Evolutionary conservation across 139 green algal species (phyloP).

Genomic region (Chlamydomonas asymmetrica): DNA sequence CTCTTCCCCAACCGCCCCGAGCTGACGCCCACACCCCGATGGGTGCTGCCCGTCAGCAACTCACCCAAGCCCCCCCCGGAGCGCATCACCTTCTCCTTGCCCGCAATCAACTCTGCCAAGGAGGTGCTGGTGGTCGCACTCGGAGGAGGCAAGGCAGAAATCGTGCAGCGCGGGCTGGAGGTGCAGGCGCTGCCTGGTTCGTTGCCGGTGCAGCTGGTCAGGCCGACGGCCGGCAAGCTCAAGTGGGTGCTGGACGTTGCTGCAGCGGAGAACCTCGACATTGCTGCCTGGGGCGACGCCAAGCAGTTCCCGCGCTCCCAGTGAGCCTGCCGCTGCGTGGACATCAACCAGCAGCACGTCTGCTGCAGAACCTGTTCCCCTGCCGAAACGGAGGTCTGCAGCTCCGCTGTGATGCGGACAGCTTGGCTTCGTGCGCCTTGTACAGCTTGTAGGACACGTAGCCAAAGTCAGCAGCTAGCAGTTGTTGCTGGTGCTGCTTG

Average conservation of each 20-base stretch:
- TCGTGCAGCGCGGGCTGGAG: constrained; percentile 87
- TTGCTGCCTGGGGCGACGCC: constrained; percentile 66
- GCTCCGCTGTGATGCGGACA: too few species aligned
- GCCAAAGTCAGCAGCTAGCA: too few species aligned
- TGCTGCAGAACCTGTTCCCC: too few species aligned
- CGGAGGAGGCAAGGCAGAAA: constrained; percentile 80
- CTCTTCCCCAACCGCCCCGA: constrained; percentile 91
- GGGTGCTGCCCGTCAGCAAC: constrained; percentile 87
- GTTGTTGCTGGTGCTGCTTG: too few species aligned
- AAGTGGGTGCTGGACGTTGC: constrained; percentile 58
- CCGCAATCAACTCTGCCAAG: constrained; percentile 83
- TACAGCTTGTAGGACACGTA: too few species aligned
- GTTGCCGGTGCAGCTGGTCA: constrained; percentile 87
- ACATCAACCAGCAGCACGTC: too few species aligned
- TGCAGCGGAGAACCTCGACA: constrained; percentile 57
- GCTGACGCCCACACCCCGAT: constrained; percentile 58
- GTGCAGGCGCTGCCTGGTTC: constrained; percentile 85
- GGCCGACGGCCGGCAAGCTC: constrained; percentile 51
- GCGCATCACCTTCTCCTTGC: constrained; percentile 93
- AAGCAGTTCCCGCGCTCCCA: constrained; percentile 70
- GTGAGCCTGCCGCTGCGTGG: too few species aligned
- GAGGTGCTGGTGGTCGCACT: constrained; percentile 65
- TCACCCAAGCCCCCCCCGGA: constrained; percentile 96
- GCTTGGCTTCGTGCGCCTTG: too few species aligned
- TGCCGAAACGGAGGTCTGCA: too few species aligned